phyloP scores from a whole-genome alignment of 164 flowering plant species.

The Hamamelis virginiana region DNA sequence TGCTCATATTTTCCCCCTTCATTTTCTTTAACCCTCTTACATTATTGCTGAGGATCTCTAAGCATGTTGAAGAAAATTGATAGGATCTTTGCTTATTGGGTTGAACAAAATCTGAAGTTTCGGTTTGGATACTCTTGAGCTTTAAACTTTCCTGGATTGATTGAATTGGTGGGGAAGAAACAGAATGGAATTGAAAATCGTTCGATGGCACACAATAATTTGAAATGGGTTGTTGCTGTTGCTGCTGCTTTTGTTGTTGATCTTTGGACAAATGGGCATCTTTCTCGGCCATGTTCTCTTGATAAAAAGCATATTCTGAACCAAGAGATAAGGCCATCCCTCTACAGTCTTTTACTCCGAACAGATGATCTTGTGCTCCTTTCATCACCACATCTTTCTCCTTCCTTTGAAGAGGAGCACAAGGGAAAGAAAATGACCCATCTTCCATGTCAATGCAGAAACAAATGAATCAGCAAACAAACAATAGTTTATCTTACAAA shows the following conservation, averaged over 20 bases:
- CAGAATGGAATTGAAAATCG: constrained; percentile 3
- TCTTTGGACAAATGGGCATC: background rate
- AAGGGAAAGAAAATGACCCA: constrained; percentile 10
- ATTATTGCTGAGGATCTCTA: constrained; percentile 20
- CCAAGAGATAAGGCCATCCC: constrained; percentile 4
- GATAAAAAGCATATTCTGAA: background rate
- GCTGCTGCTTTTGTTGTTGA: background rate
- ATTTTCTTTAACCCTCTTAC: constrained; percentile 15
- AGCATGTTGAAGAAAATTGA: constrained; percentile 11
- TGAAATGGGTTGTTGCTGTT: constrained; percentile 7
- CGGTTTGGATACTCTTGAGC: background rate
- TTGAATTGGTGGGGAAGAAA: background rate
- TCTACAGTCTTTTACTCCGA: constrained; percentile 6
- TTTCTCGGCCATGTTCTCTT: background rate
- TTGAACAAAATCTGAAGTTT: background rate
- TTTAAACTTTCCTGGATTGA: background rate
- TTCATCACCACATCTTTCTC: constrained; percentile 2
- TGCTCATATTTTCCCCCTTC: background rate
- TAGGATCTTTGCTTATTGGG: background rate
- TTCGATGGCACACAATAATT: background rate
- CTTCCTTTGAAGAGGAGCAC: background rate
- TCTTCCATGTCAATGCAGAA: constrained; percentile 9
- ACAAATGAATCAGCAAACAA: background rate
- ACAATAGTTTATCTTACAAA: too few relatives aligned
- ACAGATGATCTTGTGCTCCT: background rate